phyloP scores from a whole-genome alignment of 495 filamentous ascomycete genomes.

The Chaetomidium leptoderma region DNA sequence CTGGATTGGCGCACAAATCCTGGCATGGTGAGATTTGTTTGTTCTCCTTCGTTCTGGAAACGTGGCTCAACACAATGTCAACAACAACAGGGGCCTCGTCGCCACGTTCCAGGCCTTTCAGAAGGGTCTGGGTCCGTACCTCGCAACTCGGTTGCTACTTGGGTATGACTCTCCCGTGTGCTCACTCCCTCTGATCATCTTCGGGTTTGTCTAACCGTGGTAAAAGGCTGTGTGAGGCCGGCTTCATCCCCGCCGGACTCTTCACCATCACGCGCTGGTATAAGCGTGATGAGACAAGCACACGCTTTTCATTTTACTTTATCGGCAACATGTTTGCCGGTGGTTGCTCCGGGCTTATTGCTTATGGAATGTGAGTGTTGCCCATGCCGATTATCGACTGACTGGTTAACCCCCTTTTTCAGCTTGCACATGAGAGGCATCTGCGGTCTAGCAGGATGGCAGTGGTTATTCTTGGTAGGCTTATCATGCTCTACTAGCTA shows the following conservation, averaged over 20 bases:
- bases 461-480: conserved; percentile 53
- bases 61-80: neutral
- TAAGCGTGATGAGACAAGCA: conserved; percentile 52
- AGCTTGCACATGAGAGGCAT: conserved; percentile 45
- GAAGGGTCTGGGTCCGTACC: conserved; percentile 46
- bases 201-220: conserved; percentile 2
- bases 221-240: conserved; percentile 46
- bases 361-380: conserved; percentile 27
- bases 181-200: too few relatives aligned
- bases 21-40: conserved; percentile 42
- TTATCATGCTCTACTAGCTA: neutral
- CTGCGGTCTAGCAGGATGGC: conserved; percentile 52
- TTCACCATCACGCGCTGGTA: conserved; percentile 60
- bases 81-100: conserved; percentile 42
- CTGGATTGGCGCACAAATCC: conserved; percentile 54
- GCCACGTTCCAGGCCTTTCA: conserved; percentile 58
- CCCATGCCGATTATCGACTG: neutral
- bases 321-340: conserved; percentile 47
- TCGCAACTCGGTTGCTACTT: conserved; percentile 51
- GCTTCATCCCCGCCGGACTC: conserved; percentile 57
- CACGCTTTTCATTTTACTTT: conserved; percentile 53
- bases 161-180: too few relatives aligned
- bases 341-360: conserved; percentile 26
- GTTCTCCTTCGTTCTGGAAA: neutral
- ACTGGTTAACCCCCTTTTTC: neutral